These are phyloP conservation scores for Tylopilus intermedius DNA, from an alignment of 768 basidiomycete species.

Conservation along the genomic window DNA sequence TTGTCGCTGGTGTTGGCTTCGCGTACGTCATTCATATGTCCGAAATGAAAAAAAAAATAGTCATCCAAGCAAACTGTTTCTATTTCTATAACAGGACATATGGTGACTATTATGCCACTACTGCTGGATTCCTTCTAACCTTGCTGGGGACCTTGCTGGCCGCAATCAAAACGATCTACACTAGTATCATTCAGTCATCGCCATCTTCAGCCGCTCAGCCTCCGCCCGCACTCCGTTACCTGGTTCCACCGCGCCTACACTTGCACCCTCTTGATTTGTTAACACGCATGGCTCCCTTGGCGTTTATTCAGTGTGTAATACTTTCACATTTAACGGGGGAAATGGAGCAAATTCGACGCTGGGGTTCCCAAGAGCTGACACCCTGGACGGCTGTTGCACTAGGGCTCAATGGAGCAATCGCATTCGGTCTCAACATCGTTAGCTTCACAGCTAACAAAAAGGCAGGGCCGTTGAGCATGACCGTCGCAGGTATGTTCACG, in stretches of 20 bases:
- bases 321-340: conserved; percentile 82
- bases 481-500: conserved; percentile 66
- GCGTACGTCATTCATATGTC: conserved; percentile 46
- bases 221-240: conserved; percentile 15
- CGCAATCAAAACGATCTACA: conserved; percentile 88
- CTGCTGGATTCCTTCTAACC: conserved; percentile 80
- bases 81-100: conserved; percentile 61
- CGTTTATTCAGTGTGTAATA: conserved; percentile 79
- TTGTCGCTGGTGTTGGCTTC: conserved; percentile 85
- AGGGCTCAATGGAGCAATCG: conserved; percentile 75
- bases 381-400: conserved; percentile 47
- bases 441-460: conserved; percentile 95
- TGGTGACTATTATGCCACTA: conserved; percentile 91
- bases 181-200: conserved; percentile 69
- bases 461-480: conserved; percentile 86
- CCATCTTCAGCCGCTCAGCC: conserved; percentile 19
- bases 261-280: conserved; percentile 83
- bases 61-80: not conserved
- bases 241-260: conserved; percentile 33
- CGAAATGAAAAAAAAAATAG: not conserved
- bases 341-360: conserved; percentile 53
- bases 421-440: conserved; percentile 90
- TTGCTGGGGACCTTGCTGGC: conserved; percentile 88
- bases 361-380: conserved; percentile 38
- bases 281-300: conserved; percentile 86